Conservation (phyloP, 208 protist species). For the Trypanosoma theileri region DNA sequence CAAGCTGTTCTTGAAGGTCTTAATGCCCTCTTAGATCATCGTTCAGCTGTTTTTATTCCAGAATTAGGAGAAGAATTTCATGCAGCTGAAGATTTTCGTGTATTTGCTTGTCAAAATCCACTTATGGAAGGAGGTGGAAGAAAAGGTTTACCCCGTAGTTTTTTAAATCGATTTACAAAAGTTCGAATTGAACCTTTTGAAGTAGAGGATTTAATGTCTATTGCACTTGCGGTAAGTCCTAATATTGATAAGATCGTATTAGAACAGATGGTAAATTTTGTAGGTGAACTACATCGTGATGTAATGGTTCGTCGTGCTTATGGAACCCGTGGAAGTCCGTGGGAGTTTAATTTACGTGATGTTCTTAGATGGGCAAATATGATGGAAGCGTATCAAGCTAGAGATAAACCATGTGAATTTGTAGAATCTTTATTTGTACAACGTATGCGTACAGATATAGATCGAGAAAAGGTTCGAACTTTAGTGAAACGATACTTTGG, state of each 20-base stretch:
- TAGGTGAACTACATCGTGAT: slow-evolving; percentile 84
- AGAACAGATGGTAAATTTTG: slow-evolving; percentile 95
- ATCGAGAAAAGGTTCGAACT: slow-evolving; percentile 41
- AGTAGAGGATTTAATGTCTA: slow-evolving; percentile 84
- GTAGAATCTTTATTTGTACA: slow-evolving; percentile 86
- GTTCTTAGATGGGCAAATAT: slow-evolving; percentile 98
- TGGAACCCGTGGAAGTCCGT: slow-evolving; percentile 93
- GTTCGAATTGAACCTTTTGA: slow-evolving; percentile 94
- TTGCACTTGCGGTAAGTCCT: slow-evolving; percentile 77
- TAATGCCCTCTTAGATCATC: slow-evolving; percentile 99
- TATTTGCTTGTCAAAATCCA: slow-evolving; percentile 99
- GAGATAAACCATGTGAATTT: slow-evolving; percentile 53
- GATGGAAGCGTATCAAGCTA: slow-evolving; percentile 59
- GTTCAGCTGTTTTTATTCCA: slow-evolving; percentile 93
- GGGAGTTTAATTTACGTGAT: slow-evolving; percentile 99
- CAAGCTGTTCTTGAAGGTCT: slow-evolving; percentile 99
- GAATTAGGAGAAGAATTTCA: slow-evolving; percentile 89
- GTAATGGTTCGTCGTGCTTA: slow-evolving; percentile 89
- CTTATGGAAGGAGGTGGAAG: slow-evolving; percentile 97
- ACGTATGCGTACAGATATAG: slow-evolving; percentile 83
- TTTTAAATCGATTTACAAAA: slow-evolving; percentile 99
- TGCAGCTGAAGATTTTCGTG: slow-evolving; percentile 90
- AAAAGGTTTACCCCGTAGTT: slow-evolving; percentile 99
- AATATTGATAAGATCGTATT: slow-evolving; percentile 71
- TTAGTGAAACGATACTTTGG: slow-evolving; percentile 58